Conservation (phyloP, 2,329 filamentous ascomycete species). For the Blastomyces emzantsi region DNA sequence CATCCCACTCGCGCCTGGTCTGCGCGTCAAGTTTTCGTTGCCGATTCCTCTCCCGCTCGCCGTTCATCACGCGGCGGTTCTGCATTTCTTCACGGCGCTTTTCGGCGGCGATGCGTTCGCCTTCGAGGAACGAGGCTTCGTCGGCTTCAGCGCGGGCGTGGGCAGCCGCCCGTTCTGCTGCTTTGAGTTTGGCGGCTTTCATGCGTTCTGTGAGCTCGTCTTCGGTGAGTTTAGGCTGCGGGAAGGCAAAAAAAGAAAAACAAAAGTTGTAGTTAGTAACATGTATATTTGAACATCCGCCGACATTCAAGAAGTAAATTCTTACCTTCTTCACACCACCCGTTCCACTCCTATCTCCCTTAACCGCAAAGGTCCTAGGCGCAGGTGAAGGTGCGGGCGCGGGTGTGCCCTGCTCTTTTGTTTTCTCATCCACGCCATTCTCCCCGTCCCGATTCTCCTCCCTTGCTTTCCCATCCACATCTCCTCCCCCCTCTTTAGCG, state of each 20-base stretch:
- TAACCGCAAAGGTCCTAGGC: conserved; percentile 39
- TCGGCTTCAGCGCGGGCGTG: conserved; percentile 61
- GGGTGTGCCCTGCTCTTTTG: conserved; percentile 12
- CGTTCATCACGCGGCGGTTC: conserved; percentile 52
- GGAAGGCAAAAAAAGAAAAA: conserved; percentile 5
- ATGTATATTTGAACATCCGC: neutral
- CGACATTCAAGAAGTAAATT: neutral
- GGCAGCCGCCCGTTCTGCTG: conserved; percentile 49
- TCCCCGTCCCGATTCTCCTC: neutral
- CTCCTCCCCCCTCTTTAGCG: neutral
- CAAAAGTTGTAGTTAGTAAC: conserved; percentile 3
- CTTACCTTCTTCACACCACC: conserved; percentile 43
- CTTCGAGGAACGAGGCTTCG: conserved; percentile 52
- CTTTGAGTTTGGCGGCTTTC: conserved; percentile 52
- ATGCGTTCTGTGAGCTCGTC: conserved; percentile 54
- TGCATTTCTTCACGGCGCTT: conserved; percentile 44
- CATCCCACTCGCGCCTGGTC: conserved; percentile 54
- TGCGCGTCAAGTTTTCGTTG: conserved; percentile 50
- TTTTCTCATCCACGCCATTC: conserved; percentile 2
- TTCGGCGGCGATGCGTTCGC: conserved; percentile 51
- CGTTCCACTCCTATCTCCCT: conserved; percentile 47
- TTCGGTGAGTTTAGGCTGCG: conserved; percentile 54
- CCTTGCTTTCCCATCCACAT: neutral
- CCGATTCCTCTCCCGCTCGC: conserved; percentile 53
- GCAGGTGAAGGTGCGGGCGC: conserved; percentile 14